phyloP scores from a whole-genome alignment of 345 rosid species.

The Abelmoschus esculentus region DNA sequence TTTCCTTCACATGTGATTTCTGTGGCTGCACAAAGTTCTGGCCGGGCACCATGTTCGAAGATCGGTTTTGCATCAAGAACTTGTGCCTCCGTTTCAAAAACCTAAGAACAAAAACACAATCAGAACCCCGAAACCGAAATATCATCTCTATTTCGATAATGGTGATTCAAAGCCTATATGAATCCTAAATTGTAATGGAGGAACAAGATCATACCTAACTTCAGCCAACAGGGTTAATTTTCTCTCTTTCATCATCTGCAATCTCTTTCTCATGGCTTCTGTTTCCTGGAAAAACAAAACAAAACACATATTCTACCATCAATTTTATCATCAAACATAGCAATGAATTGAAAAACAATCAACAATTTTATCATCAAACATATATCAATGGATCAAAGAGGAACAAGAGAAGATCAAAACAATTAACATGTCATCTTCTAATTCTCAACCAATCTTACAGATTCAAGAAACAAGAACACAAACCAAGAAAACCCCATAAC shows the following conservation, averaged over 20 bases:
- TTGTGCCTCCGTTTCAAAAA: conserved; percentile 60
- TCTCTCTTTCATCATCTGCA: conserved; percentile 54
- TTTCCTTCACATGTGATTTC: conserved; percentile 24
- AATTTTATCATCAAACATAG: neutral
- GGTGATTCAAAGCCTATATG: neutral
- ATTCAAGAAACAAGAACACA: neutral
- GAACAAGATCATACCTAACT: conserved; percentile 50
- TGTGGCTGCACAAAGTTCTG: conserved; percentile 14
- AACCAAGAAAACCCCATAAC: conserved; percentile 2
- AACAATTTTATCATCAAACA: neutral
- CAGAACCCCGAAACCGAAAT: neutral
- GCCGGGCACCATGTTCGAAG: conserved; percentile 14
- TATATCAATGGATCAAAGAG: neutral
- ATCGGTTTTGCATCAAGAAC: conserved; percentile 44
- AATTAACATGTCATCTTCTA: neutral
- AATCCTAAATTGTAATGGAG: neutral
- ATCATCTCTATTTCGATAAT: neutral
- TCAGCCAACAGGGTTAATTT: conserved; percentile 45
- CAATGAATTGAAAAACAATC: neutral
- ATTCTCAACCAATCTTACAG: neutral
- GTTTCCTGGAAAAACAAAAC: conserved; percentile 47
- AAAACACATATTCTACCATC: neutral
- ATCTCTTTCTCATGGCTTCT: conserved; percentile 36
- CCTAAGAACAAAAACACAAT: conserved; percentile 26
- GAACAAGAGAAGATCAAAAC: conserved; percentile 9